Evolutionary conservation across 768 basidiomycete species (phyloP), one percentile per base, ranked within the genome.

Genomic region (Psilocybe subaeruginosa): DNA sequence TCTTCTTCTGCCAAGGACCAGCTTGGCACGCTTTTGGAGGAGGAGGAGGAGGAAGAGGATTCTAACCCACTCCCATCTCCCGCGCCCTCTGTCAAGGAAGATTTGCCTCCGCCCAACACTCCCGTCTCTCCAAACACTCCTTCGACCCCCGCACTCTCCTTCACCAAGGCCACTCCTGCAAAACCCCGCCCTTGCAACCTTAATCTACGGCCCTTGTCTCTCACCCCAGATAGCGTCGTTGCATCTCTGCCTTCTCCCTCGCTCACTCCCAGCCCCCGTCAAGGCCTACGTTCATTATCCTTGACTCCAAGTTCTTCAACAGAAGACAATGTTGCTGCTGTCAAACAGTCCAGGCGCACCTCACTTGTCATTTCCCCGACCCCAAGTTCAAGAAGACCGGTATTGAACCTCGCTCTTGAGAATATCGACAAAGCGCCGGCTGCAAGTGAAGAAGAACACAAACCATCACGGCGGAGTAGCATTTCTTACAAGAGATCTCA

Each of bases 11-110:
- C 87, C 54, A 93, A 92, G 71, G 92, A 93, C 71, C 85, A 89
- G 66, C 81, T 94, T 9, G 84, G 85, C 61, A 93, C 92, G 16
- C 80, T 94, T 30, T 77, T 95, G 33, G 93, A 93, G 68, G 93
- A 93, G 69, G 91, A 95, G 58, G 93, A 94, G 55, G 92, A 95
- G 53, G 93, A 93, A 45, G 93, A 94, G 27, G 90, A 90, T 3
- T 58, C 56, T 19, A 35, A 43, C 19, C 47, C 63, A 31, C 59
- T 70, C 54, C 54, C 69, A 30, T 68, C 70, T 46, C 69, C 75
- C 23, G 68, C 71, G 14, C 69, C 73, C 53, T 69, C 74, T 17
- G 56, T 62, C 59, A 64, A 70, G 54, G 70, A 70, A 57, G 64
- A 63, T 37, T 54, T 69, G 8, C 61, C 51, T 16, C 51, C 63